Conservation (phyloP, 2,329 filamentous ascomycete species). For the Aplosporella prunicola region DNA sequence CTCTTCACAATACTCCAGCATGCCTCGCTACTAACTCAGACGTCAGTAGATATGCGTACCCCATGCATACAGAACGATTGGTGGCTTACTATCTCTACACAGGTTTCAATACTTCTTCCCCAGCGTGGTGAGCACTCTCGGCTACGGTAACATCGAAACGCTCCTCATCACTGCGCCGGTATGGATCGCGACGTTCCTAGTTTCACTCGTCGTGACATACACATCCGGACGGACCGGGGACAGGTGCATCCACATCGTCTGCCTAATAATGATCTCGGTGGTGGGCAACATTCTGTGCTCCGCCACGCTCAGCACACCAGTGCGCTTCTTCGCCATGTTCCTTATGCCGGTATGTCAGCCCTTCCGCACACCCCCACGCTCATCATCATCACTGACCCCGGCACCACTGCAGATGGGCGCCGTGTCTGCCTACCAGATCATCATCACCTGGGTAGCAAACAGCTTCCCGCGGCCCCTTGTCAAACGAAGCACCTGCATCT, state of each 20-base stretch:
- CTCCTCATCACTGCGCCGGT: slow-evolving; percentile 50
- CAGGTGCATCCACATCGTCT: slow-evolving; percentile 48
- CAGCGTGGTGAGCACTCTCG: slow-evolving; percentile 51
- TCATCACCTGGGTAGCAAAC: slow-evolving; percentile 25
- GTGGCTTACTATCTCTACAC: no score
- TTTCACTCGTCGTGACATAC: slow-evolving; percentile 46
- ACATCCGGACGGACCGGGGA: slow-evolving; percentile 47
- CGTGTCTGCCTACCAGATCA: slow-evolving; percentile 22
- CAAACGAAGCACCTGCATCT: slow-evolving; percentile 24
- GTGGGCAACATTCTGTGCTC: slow-evolving; percentile 49
- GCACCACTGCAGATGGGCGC: slow-evolving; percentile 12
- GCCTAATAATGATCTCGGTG: slow-evolving; percentile 43
- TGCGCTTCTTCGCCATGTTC: slow-evolving; percentile 55
- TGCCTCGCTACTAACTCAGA: slow-evolving; percentile 42
- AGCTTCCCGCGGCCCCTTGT: slow-evolving; percentile 25
- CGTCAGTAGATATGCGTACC: no score
- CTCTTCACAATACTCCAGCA: slow-evolving; percentile 48
- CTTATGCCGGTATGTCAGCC: slow-evolving; percentile 47
- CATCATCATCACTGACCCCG: not conserved
- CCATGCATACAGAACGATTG: slow-evolving; percentile 11
- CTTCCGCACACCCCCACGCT: not conserved
- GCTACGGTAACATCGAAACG: slow-evolving; percentile 46
- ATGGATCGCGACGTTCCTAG: slow-evolving; percentile 48
- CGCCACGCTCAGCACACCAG: slow-evolving; percentile 40
- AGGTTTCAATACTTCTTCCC: slow-evolving; percentile 62